Evolutionary conservation across 768 basidiomycete species (phyloP).

Genomic region (Dioszegia hungarica): DNA sequence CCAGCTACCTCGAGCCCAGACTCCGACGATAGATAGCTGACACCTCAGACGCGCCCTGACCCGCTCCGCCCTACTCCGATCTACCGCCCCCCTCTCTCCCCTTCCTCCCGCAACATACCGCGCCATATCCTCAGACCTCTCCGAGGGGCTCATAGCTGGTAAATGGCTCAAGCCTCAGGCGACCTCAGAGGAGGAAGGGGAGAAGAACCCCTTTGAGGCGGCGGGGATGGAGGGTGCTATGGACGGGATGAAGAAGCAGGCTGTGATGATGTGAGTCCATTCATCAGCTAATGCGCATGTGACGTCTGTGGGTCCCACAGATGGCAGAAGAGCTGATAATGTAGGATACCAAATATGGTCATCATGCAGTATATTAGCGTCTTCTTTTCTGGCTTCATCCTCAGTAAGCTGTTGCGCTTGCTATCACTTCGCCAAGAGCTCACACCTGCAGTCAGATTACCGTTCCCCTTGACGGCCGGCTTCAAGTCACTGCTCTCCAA

Average conservation of each 20-base stretch:
- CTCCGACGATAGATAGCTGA: neutral
- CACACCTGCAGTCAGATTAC: conserved; percentile 69
- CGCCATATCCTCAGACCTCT: conserved; percentile 43
- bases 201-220: conserved; percentile 83
- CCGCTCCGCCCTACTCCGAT: conserved; percentile 76
- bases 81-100: conserved; percentile 74
- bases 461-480: conserved; percentile 91
- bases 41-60: conserved; percentile 53
- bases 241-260: conserved; percentile 97
- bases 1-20: too few species aligned
- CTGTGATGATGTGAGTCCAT: conserved; percentile 94
- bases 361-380: conserved; percentile 99
- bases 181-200: conserved; percentile 51
- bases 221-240: conserved; percentile 96
- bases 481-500: conserved; percentile 98
- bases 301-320: neutral
- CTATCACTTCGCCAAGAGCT: neutral
- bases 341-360: conserved; percentile 65
- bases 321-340: conserved; percentile 14
- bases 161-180: conserved; percentile 76
- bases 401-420: conserved; percentile 62
- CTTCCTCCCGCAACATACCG: conserved; percentile 52
- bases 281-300: conserved; percentile 58
- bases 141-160: conserved; percentile 52
- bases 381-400: conserved; percentile 97